These are phyloP conservation scores for Zasmidium angulare DNA, from an alignment of 2,329 filamentous ascomycete genomes.

Conservation along the genomic window DNA sequence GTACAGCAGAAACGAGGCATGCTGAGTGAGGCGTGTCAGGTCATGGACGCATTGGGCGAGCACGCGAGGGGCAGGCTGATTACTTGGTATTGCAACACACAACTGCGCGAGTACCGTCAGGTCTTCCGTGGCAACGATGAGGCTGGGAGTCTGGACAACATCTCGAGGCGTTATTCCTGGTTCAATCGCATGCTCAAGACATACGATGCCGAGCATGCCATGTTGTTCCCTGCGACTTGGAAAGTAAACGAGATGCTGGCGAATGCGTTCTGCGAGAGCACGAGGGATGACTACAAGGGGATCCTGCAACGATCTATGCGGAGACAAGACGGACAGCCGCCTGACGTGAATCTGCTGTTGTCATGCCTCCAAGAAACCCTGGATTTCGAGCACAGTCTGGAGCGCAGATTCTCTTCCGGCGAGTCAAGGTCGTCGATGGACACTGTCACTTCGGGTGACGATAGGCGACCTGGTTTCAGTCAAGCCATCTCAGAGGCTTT, in stretches of 20 bases:
- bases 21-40: conserved; percentile 82
- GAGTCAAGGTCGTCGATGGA: conserved; percentile 76
- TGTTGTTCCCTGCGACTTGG: conserved; percentile 85
- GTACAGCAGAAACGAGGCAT: conserved; percentile 67
- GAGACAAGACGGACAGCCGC: conserved; percentile 69
- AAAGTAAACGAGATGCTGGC: conserved; percentile 85
- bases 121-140: conserved; percentile 97
- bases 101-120: conserved; percentile 90
- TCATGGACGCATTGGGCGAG: conserved; percentile 93
- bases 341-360: conserved; percentile 86
- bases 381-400: conserved; percentile 91
- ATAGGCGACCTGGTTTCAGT: conserved; percentile 74
- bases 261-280: conserved; percentile 92
- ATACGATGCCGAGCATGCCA: conserved; percentile 88
- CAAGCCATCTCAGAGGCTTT: conserved; percentile 95
- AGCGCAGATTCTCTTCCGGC: conserved; percentile 71
- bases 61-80: conserved; percentile 77
- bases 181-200: conserved; percentile 94
- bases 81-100: conserved; percentile 98
- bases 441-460: conserved; percentile 71
- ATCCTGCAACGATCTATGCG: conserved; percentile 88
- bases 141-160: conserved; percentile 94
- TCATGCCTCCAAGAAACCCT: conserved; percentile 92
- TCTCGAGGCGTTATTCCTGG: conserved; percentile 91
- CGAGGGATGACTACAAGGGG: conserved; percentile 89